Evolutionary conservation across 176 grass and related monocot species (phyloP).

Genomic region (Leersia perrieri): DNA sequence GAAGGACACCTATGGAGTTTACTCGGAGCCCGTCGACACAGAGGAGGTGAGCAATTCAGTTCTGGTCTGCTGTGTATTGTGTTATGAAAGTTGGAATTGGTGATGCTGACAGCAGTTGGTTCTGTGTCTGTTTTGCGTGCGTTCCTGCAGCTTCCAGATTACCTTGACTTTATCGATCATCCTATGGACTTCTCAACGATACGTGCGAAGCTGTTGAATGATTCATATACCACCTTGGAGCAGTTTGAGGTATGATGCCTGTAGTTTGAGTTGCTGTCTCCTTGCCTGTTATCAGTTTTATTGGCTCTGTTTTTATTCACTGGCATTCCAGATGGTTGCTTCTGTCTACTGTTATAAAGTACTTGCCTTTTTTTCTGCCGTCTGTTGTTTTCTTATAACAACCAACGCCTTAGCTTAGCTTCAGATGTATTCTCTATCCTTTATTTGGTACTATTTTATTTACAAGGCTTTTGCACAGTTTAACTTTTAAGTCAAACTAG

Average conservation of each 20-base stretch:
- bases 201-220: slow-evolving; percentile 62
- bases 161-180: slow-evolving; percentile 58
- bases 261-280: background rate
- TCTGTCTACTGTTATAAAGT: background rate
- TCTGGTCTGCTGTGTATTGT: background rate
- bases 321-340: background rate
- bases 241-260: slow-evolving; percentile 60
- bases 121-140: background rate
- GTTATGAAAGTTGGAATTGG: background rate
- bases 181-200: slow-evolving; percentile 73
- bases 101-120: background rate
- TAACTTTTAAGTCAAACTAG: background rate
- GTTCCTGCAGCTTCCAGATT: slow-evolving; percentile 71
- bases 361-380: background rate
- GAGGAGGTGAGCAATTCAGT: slow-evolving; percentile 50
- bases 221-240: slow-evolving; percentile 49
- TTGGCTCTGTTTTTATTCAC: slow-evolving; percentile 13
- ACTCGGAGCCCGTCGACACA: slow-evolving; percentile 62
- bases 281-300: background rate
- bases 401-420: background rate
- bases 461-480: background rate
- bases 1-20: slow-evolving; percentile 75
- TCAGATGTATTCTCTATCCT: background rate
- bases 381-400: background rate
- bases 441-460: background rate